Evolutionary conservation across 192 early-diverging fungal genomes (phyloP), one percentile per base, ranked within the genome.

Genomic region (Pilobolus umbonatus): DNA sequence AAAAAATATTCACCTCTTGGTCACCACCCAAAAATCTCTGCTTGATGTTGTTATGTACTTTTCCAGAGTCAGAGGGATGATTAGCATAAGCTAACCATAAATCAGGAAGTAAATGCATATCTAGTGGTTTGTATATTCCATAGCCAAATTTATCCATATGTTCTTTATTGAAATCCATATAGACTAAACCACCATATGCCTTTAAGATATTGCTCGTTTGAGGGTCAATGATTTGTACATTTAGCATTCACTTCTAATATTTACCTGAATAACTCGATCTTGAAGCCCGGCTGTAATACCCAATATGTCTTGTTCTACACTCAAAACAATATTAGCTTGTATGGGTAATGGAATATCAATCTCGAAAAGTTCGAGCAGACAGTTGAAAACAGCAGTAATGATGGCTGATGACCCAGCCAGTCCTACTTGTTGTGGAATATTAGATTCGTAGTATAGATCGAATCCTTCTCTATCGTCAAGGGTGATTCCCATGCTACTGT

Each of bases 201-300:
- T 50, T 24, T 17, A 49, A 19, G 28, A 24, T 24, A 26, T 42
- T 42, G 4, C 6, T 28, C 1, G 17, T 47, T 8, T 47, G 6
- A 12, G 21, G 6, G 26, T 28, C 12, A 12, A 14, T 1, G 22
- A 28, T 0, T 34, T 54, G n/a, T 54, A 21, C 8, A 12, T 36
- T 17, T 21, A 10, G 34, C 29, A 7, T n/a, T 54, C 6, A 1
- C 2, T 36, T 19, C 29, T 14, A 11, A 15, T 32, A 63, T 73
- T 78, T 31, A 65, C 48, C 64, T 87, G 85, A 43, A 85, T 76
- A 10, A 87, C 85, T 40, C 85, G 63, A 55, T 87, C 85, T 52
- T 85, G 83, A 39, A 80, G 74, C 21, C 85, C 85, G 10, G 81
- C 77, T 1, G 73, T 31, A 52, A 87, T 82, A 8, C 77, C 73